Evolutionary conservation across 768 basidiomycete species (phyloP).

Genomic region (Tubosaeta sp.): DNA sequence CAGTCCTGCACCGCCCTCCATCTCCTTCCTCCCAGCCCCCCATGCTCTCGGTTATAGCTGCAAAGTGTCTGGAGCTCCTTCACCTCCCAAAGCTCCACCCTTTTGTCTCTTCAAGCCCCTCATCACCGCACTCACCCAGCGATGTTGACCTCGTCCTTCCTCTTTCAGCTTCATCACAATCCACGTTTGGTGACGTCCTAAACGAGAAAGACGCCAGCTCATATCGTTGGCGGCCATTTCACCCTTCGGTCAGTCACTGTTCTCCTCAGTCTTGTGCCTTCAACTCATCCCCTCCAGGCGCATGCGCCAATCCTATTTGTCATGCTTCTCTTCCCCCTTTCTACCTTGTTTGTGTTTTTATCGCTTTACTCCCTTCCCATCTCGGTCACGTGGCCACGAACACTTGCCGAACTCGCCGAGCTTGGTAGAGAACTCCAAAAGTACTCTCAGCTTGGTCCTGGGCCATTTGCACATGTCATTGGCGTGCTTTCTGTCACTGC

Average conservation of each 20-base stretch:
- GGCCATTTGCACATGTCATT: constrained; percentile 70
- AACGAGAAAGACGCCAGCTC: constrained; percentile 35
- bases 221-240: constrained; percentile 29
- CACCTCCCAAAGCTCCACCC: constrained; percentile 41
- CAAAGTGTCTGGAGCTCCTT: constrained; percentile 51
- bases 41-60: constrained; percentile 50
- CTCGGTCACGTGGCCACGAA: constrained; percentile 72
- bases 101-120: constrained; percentile 42
- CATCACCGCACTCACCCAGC: constrained; percentile 38
- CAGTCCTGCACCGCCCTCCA: constrained; percentile 1
- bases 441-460: constrained; percentile 68
- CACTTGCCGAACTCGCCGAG: constrained; percentile 68
- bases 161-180: constrained; percentile 47
- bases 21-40: constrained; percentile 31
- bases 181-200: constrained; percentile 42
- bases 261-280: constrained; percentile 1
- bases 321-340: constrained; percentile 65
- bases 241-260: constrained; percentile 33
- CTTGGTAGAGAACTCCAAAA: constrained; percentile 72
- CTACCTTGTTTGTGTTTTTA: constrained; percentile 48
- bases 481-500: constrained; percentile 80
- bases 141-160: constrained; percentile 50
- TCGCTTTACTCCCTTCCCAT: constrained; percentile 58
- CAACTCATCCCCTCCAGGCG: constrained; percentile 31
- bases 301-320: constrained; percentile 66